Conservation (phyloP, 2,329 filamentous ascomycete species). For the Macrophomina phaseolina region DNA sequence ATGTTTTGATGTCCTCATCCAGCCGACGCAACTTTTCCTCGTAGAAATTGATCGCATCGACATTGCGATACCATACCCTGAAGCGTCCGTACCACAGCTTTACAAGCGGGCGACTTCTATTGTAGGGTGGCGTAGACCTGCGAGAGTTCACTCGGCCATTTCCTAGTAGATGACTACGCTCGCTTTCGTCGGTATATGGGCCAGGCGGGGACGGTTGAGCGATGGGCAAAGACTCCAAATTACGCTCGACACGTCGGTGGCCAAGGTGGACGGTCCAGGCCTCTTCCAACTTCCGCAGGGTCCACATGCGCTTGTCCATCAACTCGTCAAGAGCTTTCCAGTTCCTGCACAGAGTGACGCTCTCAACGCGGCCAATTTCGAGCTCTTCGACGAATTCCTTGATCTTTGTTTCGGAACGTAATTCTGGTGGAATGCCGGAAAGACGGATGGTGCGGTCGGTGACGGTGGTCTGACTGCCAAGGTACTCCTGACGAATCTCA, state of each 20-base stretch:
- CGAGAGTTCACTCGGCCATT: not conserved
- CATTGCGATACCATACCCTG: slow-evolving; percentile 70
- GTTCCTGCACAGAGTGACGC: slow-evolving; percentile 81
- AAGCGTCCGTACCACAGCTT: slow-evolving; percentile 81
- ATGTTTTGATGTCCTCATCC: slow-evolving; percentile 73
- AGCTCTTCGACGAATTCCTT: slow-evolving; percentile 86
- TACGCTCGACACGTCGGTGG: slow-evolving; percentile 57
- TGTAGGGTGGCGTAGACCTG: slow-evolving; percentile 42
- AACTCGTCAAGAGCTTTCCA: slow-evolving; percentile 83
- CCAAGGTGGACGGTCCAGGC: slow-evolving; percentile 81
- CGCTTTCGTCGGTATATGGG: slow-evolving; percentile 51
- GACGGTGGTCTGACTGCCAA: slow-evolving; percentile 92
- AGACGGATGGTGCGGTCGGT: slow-evolving; percentile 93
- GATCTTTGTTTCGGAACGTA: slow-evolving; percentile 82
- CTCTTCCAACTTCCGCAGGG: slow-evolving; percentile 77
- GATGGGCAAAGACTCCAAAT: slow-evolving; percentile 56
- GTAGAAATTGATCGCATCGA: slow-evolving; percentile 95
- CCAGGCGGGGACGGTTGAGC: slow-evolving; percentile 52
- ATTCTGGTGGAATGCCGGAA: slow-evolving; percentile 80
- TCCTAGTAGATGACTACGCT: slow-evolving; percentile 66
- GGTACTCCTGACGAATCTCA: slow-evolving; percentile 82
- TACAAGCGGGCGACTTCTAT: slow-evolving; percentile 66
- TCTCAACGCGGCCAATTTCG: slow-evolving; percentile 87
- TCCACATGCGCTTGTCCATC: slow-evolving; percentile 68
- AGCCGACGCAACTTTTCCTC: slow-evolving; percentile 80